Conservation (phyloP, 805 yeast genomes). For the Jamesozyma spencerorum region DNA sequence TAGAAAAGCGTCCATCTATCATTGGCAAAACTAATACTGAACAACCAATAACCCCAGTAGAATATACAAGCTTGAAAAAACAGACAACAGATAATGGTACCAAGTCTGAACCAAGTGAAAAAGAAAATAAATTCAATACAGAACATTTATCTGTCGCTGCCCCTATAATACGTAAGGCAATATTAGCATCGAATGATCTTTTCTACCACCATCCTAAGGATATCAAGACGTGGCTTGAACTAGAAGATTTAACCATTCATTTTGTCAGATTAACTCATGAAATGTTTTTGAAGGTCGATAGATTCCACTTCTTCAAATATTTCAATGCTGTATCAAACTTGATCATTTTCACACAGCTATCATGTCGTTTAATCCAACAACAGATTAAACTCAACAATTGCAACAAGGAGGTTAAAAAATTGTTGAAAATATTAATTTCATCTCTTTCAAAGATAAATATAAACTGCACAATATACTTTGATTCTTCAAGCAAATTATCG, state of each 20-base stretch:
- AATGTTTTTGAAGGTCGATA: constrained; percentile 42
- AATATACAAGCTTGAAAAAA: no score
- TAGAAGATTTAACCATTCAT: constrained; percentile 40
- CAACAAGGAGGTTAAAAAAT: constrained; percentile 38
- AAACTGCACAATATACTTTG: constrained; percentile 53
- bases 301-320: constrained; percentile 44
- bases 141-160: constrained; percentile 5
- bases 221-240: constrained; percentile 49
- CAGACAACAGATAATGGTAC: no score
- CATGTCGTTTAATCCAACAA: constrained; percentile 44
- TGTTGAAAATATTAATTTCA: constrained; percentile 43
- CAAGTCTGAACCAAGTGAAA: no score
- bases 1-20: no score
- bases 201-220: constrained; percentile 57
- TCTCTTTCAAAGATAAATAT: constrained; percentile 55
- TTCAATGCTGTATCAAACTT: constrained; percentile 45
- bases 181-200: constrained; percentile 30
- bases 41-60: no score
- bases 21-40: no score
- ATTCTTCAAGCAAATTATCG: constrained; percentile 10
- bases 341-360: constrained; percentile 44
- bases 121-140: constrained; percentile 1
- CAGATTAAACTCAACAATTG: constrained; percentile 41
- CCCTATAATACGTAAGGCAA: constrained; percentile 17
- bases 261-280: constrained; percentile 41